phyloP scores from a whole-genome alignment of 768 basidiomycete species.

The Galerina sulciceps region DNA sequence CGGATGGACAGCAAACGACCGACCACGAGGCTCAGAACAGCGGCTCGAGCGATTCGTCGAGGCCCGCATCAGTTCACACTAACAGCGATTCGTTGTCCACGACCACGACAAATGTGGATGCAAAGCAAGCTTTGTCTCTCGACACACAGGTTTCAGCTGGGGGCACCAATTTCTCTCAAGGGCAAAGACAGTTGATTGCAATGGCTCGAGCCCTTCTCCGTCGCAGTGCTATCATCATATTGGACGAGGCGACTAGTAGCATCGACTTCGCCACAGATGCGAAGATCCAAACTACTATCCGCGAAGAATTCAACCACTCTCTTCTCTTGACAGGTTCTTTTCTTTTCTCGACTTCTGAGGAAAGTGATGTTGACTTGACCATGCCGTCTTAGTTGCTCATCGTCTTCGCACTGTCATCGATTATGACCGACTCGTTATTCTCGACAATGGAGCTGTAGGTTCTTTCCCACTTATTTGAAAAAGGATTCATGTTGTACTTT shows the following conservation, averaged over 20 bases:
- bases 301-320: slow-evolving; percentile 81
- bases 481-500: background rate
- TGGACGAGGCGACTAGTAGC: slow-evolving; percentile 86
- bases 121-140: slow-evolving; percentile 51
- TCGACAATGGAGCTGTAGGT: slow-evolving; percentile 68
- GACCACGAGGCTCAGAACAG: slow-evolving; percentile 45
- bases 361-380: background rate
- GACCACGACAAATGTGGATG: slow-evolving; percentile 57
- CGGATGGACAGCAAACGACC: slow-evolving; percentile 52
- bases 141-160: slow-evolving; percentile 85
- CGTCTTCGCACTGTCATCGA: slow-evolving; percentile 80
- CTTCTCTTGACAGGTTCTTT: slow-evolving; percentile 70
- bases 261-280: slow-evolving; percentile 89
- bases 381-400: slow-evolving; percentile 59
- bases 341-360: background rate
- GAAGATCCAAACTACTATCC: slow-evolving; percentile 88
- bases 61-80: slow-evolving; percentile 42
- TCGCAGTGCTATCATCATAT: slow-evolving; percentile 71
- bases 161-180: slow-evolving; percentile 91
- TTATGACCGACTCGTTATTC: slow-evolving; percentile 77
- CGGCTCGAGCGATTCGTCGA: slow-evolving; percentile 47
- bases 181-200: slow-evolving; percentile 86
- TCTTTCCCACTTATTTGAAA: background rate
- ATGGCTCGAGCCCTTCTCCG: slow-evolving; percentile 83
- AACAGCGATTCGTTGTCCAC: slow-evolving; percentile 44